Conservation (phyloP, 2,329 filamentous ascomycete species). For the Beauveria pseudobassiana region DNA sequence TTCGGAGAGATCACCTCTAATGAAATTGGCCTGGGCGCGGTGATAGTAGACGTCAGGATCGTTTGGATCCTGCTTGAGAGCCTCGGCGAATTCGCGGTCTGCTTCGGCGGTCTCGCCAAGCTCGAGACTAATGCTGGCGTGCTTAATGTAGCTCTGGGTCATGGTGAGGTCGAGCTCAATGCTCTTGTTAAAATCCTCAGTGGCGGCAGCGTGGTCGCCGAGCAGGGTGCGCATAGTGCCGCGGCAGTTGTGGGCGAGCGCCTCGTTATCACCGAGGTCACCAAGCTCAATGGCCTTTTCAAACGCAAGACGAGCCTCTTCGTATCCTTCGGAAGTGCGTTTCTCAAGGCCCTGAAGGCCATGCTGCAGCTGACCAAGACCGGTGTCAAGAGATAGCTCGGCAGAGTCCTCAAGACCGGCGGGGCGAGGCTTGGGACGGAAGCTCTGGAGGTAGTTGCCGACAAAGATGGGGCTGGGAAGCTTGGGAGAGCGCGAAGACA, state of each 20-base stretch:
- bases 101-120: constrained; percentile 82
- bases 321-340: constrained; percentile 86
- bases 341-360: constrained; percentile 74
- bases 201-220: constrained; percentile 76
- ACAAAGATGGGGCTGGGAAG: constrained; percentile 95
- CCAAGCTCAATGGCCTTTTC: constrained; percentile 79
- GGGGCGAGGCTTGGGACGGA: constrained; percentile 75
- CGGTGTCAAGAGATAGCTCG: constrained; percentile 70
- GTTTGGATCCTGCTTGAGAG: constrained; percentile 73
- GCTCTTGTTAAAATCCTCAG: constrained; percentile 84
- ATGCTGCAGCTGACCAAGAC: constrained; percentile 77
- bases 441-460: constrained; percentile 97
- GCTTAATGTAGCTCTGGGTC: constrained; percentile 97
- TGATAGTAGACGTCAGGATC: constrained; percentile 99
- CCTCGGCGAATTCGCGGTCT: constrained; percentile 78
- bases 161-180: constrained; percentile 81
- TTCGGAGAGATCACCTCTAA: constrained; percentile 85
- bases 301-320: constrained; percentile 79
- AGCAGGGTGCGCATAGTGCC: constrained; percentile 92
- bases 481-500: constrained; percentile 77
- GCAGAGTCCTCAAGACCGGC: constrained; percentile 72
- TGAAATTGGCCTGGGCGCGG: constrained; percentile 96
- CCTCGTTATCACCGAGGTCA: constrained; percentile 74
- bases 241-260: constrained; percentile 90
- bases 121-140: constrained; percentile 95